Conservation (phyloP, 192 early-diverging fungal species). For the Jimgerdemannia flammicorona region DNA sequence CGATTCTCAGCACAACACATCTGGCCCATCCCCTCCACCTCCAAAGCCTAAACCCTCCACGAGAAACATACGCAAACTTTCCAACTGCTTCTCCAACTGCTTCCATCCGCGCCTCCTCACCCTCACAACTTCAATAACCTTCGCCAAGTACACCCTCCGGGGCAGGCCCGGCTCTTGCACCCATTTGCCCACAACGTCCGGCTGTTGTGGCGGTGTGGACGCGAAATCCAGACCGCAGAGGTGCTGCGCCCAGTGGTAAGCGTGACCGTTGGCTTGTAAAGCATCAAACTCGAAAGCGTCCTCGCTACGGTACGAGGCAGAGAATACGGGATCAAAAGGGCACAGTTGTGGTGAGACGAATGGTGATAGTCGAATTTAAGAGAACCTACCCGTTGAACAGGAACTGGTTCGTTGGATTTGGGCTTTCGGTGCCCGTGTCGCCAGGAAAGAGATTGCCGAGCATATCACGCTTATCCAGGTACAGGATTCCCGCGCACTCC, state of each 20-base stretch:
- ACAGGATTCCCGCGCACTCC: background rate
- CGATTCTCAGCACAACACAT: background rate
- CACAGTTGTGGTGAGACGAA: no score
- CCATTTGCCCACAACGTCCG: background rate
- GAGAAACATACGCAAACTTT: background rate
- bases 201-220: background rate
- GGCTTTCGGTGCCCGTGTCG: background rate
- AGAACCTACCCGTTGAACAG: background rate
- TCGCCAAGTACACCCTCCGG: background rate
- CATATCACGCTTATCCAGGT: background rate
- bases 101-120: background rate
- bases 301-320: background rate
- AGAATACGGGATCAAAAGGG: no score
- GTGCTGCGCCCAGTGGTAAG: background rate
- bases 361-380: no score
- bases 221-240: background rate
- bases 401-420: background rate
- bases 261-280: background rate
- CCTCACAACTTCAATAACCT: background rate
- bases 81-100: background rate
- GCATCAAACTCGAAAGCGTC: background rate
- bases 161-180: background rate
- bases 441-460: background rate
- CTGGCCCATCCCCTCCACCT: background rate
- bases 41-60: background rate